Conservation (phyloP, 2,329 filamentous ascomycete species). For the Paecilomyces sp. region DNA sequence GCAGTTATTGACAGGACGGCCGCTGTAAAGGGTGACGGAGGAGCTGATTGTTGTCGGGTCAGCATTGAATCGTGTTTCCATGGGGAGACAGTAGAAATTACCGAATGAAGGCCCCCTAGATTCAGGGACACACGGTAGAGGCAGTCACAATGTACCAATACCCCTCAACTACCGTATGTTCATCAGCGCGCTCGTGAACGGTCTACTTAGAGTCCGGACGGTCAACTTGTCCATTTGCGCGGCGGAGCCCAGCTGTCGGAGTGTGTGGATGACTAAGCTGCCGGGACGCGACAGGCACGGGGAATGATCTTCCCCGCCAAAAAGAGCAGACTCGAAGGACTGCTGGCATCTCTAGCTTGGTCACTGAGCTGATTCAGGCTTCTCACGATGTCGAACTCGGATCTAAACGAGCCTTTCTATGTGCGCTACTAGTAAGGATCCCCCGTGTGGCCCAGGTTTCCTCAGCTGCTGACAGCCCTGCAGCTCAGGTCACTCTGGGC, state of each 20-base stretch:
- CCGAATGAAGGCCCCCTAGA: slow-evolving; percentile 20
- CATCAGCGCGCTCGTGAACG: slow-evolving; percentile 27
- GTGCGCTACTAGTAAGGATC: slow-evolving; percentile 85
- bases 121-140: slow-evolving; percentile 15
- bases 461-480: slow-evolving; percentile 34
- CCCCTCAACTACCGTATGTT: slow-evolving; percentile 29
- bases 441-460: slow-evolving; percentile 23
- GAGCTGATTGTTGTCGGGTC: slow-evolving; percentile 10
- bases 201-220: slow-evolving; percentile 23
- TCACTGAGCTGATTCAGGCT: slow-evolving; percentile 1
- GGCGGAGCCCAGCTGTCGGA: slow-evolving; percentile 28
- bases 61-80: slow-evolving; percentile 16
- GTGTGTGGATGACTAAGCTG: slow-evolving; percentile 41
- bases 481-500: slow-evolving; percentile 94
- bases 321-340: neutral
- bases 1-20: slow-evolving; percentile 12
- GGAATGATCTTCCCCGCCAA: slow-evolving; percentile 1
- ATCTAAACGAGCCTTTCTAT: slow-evolving; percentile 78
- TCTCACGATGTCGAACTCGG: slow-evolving; percentile 49
- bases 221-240: slow-evolving; percentile 37
- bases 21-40: slow-evolving; percentile 16
- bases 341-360: neutral
- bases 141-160: slow-evolving; percentile 22
- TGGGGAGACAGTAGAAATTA: slow-evolving; percentile 12
- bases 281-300: slow-evolving; percentile 5